A percentile compares a stretch with the other conserved stretches of the same genome.
Evolutionary conservation across 169 alveolate species (phyloP).

Genomic region (Plasmodium chabaudi): DNA sequence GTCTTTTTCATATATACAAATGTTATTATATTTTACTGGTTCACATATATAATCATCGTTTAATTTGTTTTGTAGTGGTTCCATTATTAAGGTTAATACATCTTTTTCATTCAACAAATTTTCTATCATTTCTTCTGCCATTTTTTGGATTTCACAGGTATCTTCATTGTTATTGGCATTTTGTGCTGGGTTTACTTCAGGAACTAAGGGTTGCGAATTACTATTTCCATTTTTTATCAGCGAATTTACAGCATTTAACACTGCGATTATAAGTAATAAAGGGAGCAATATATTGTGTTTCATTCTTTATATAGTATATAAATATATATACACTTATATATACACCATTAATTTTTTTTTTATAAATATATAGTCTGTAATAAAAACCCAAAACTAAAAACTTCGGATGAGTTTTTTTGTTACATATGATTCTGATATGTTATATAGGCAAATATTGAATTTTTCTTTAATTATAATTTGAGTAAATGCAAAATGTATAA

Average conservation of each 20-base stretch:
- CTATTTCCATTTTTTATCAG: conserved; percentile 47
- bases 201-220: conserved; percentile 19
- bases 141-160: conserved; percentile 46
- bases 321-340: conserved; percentile 10
- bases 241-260: conserved; percentile 11
- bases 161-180: conserved; percentile 19
- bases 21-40: conserved; percentile 36
- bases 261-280: conserved; percentile 19
- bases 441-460: too few species aligned
- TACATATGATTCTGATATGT: background rate
- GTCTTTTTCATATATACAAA: conserved; percentile 62
- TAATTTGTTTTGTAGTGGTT: conserved; percentile 57
- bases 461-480: too few species aligned
- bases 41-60: conserved; percentile 32
- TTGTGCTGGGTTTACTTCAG: conserved; percentile 2
- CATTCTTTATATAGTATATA: conserved; percentile 38
- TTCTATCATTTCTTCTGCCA: conserved; percentile 76
- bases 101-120: conserved; percentile 57
- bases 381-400: too few species aligned
- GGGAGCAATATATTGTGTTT: conserved; percentile 24
- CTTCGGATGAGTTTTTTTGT: background rate
- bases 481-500: too few species aligned
- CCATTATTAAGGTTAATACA: conserved; percentile 42
- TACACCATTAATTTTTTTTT: conserved; percentile 3
- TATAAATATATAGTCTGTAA: too few species aligned